Percentiles rank a stretch among this genome's conserved stretches.
Evolutionary conservation across 768 basidiomycete genomes (phyloP).

Genomic region (Phaeolepiota aurea): DNA sequence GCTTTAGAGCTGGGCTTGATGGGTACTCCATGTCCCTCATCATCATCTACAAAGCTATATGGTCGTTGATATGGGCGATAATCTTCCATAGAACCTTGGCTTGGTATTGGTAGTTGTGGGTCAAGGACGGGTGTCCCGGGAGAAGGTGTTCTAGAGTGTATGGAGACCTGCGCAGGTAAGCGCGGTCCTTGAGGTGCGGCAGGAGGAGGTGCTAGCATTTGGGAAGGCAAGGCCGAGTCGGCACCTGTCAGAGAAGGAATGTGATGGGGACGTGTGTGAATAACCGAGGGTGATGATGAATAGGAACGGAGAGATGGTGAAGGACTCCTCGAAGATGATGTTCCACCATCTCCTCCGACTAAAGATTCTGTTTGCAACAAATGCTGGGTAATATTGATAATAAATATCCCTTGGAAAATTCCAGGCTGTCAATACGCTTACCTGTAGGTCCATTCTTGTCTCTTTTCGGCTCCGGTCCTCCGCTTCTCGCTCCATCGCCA

Average conservation of each 20-base stretch:
- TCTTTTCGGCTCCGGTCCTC: conserved; percentile 69
- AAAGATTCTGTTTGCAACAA: conserved; percentile 15
- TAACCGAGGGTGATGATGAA: conserved; percentile 13
- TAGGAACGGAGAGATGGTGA: conserved; percentile 36
- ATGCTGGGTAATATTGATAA: too few relatives aligned
- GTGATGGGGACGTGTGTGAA: conserved; percentile 18
- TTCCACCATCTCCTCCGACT: conserved; percentile 15
- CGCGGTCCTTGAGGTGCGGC: conserved; percentile 68
- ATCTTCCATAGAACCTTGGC: not conserved
- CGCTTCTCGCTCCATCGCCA: conserved; percentile 54
- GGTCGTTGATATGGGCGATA: conserved; percentile 4
- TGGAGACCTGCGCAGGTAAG: conserved; percentile 35
- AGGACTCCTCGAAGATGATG: conserved; percentile 32
- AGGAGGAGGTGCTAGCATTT: conserved; percentile 53
- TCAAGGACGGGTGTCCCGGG: conserved; percentile 35
- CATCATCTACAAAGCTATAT: conserved; percentile 10
- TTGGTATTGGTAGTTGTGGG: conserved; percentile 1
- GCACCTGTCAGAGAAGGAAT: conserved; percentile 12
- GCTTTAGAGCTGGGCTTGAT: conserved; percentile 77
- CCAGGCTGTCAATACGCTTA: too few relatives aligned
- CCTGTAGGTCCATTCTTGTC: conserved; percentile 55
- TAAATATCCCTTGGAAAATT: too few relatives aligned
- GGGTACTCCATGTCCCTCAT: conserved; percentile 28
- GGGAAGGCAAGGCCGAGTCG: conserved; percentile 10
- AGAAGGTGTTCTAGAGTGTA: conserved; percentile 63